phyloP scores from a whole-genome alignment of 306 rosid species.

The Glycine latifolia region DNA sequence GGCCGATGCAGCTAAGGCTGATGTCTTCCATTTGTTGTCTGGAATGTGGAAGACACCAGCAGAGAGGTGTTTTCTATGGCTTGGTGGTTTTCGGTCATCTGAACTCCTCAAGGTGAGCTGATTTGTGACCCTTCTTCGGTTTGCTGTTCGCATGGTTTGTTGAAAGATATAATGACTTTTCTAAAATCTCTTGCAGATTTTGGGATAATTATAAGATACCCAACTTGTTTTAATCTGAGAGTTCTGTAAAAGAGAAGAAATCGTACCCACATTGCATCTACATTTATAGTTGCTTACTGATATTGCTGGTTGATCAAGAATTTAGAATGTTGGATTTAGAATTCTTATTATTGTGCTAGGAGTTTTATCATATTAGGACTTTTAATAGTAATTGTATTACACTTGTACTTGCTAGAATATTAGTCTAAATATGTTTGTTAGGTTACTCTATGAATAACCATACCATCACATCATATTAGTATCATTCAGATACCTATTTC shows the following conservation, averaged over 20 bases:
- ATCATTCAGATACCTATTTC: too few relatives aligned
- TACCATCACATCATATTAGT: too few relatives aligned
- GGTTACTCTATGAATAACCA: not conserved
- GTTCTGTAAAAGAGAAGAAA: not conserved
- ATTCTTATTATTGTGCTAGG: constrained; percentile 18
- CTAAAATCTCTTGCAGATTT: not conserved
- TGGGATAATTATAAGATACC: constrained; percentile 2
- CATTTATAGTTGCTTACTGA: not conserved
- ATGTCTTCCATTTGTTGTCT: constrained; percentile 94
- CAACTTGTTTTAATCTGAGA: not conserved
- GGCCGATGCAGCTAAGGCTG: constrained; percentile 86
- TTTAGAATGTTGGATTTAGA: not conserved
- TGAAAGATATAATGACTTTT: constrained; percentile 8
- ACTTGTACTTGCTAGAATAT: not conserved
- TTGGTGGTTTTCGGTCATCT: constrained; percentile 96
- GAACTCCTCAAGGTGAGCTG: constrained; percentile 88
- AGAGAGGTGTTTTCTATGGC: constrained; percentile 96
- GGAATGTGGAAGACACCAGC: constrained; percentile 99
- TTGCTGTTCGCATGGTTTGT: not conserved
- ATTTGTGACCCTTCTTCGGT: not conserved
- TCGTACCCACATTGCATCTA: not conserved
- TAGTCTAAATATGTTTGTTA: not conserved
- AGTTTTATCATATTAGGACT: constrained; percentile 2
- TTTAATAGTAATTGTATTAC: too few relatives aligned
- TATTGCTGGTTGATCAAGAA: constrained; percentile 19